Conservation (phyloP, 2,329 filamentous ascomycete genomes). For the Aureobasidium lini region DNA sequence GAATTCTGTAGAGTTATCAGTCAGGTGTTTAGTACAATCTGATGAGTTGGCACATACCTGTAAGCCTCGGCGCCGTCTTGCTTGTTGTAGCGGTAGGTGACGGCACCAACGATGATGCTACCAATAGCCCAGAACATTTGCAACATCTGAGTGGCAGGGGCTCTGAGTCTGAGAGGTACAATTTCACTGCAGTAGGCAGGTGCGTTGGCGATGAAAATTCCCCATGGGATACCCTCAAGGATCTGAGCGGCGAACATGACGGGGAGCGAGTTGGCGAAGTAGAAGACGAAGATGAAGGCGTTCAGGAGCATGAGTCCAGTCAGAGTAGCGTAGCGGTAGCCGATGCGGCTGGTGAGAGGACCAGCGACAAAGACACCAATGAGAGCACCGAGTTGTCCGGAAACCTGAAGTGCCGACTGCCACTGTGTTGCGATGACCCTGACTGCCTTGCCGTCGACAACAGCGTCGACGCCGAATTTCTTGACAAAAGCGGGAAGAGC, state of each 20-base stretch:
- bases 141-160: slow-evolving; percentile 53
- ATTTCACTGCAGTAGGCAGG: slow-evolving; percentile 58
- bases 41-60: slow-evolving; percentile 29
- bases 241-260: slow-evolving; percentile 48
- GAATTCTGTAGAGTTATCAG: slow-evolving; percentile 44
- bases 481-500: slow-evolving; percentile 42
- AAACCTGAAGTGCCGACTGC: slow-evolving; percentile 51
- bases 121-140: slow-evolving; percentile 62
- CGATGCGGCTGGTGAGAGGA: slow-evolving; percentile 51
- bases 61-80: slow-evolving; percentile 30
- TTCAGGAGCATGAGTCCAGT: slow-evolving; percentile 50
- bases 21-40: no score
- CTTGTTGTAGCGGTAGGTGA: slow-evolving; percentile 48
- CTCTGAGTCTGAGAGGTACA: slow-evolving; percentile 51
- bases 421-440: slow-evolving; percentile 45
- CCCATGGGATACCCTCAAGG: slow-evolving; percentile 57
- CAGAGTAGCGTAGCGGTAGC: slow-evolving; percentile 55
- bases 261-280: slow-evolving; percentile 44
- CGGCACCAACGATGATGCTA: slow-evolving; percentile 51
- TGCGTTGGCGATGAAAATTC: slow-evolving; percentile 58
- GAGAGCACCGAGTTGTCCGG: slow-evolving; percentile 52
- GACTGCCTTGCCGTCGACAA: slow-evolving; percentile 15
- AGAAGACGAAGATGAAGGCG: slow-evolving; percentile 53
- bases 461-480: slow-evolving; percentile 39
- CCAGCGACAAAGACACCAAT: slow-evolving; percentile 54